phyloP scores from a whole-genome alignment of 2,329 filamentous ascomycete species.

The Pyrenochaeta sp. region DNA sequence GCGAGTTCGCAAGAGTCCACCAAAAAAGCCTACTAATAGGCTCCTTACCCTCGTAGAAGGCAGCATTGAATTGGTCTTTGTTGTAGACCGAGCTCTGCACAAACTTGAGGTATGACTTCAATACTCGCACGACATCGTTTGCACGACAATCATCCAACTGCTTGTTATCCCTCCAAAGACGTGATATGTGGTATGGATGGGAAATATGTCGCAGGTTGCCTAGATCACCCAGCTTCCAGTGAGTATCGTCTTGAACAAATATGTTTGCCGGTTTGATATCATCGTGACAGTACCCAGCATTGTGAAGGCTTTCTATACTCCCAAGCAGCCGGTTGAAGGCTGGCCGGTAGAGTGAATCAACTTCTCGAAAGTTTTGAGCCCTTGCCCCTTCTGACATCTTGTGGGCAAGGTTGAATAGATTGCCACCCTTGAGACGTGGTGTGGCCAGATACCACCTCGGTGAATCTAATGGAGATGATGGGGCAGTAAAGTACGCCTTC shows the following conservation, averaged over 20 bases:
- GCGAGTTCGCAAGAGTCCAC: conserved; percentile 16
- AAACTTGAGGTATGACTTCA: conserved; percentile 41
- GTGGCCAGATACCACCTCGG: conserved; percentile 32
- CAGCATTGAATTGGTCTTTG: conserved; percentile 27
- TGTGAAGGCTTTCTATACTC: conserved; percentile 35
- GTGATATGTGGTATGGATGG: conserved; percentile 40
- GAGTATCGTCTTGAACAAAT: conserved; percentile 27
- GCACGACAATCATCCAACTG: conserved; percentile 35
- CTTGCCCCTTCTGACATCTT: conserved; percentile 2
- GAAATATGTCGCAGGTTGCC: conserved; percentile 43
- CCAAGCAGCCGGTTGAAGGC: conserved; percentile 36
- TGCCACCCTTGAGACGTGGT: conserved; percentile 24
- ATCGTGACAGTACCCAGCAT: conserved; percentile 46
- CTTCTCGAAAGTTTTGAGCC: conserved; percentile 6
- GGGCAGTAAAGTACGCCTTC: conserved; percentile 23
- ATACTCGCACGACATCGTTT: conserved; percentile 42
- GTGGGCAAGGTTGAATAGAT: conserved; percentile 16
- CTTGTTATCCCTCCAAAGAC: conserved; percentile 30
- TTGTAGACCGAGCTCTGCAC: conserved; percentile 19
- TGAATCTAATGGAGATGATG: conserved; percentile 7
- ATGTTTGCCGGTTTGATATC: conserved; percentile 50
- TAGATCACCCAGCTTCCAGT: conserved; percentile 47
- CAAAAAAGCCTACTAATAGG: conserved; percentile 40
- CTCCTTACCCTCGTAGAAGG: conserved; percentile 25
- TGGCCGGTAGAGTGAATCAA: conserved; percentile 41